Evolutionary conservation across 2,329 filamentous ascomycete species (phyloP).

Genomic region (Diplocarpon mali): DNA sequence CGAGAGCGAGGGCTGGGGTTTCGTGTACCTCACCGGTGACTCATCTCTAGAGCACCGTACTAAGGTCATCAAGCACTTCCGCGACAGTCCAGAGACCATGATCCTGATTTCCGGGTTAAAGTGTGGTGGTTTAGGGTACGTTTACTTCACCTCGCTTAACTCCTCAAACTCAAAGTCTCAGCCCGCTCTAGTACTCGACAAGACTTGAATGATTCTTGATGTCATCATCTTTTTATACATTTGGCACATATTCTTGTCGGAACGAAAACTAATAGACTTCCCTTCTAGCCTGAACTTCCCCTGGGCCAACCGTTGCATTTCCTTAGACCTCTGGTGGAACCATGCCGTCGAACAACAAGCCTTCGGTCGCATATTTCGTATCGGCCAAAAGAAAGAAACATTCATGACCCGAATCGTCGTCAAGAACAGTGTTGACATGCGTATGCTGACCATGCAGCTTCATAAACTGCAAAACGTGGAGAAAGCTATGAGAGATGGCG

Average conservation of each 20-base stretch:
- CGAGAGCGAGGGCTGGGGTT: slow-evolving; percentile 35
- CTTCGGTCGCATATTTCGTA: slow-evolving; percentile 47
- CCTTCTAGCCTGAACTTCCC: slow-evolving; percentile 41
- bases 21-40: slow-evolving; percentile 34
- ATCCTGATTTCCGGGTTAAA: slow-evolving; percentile 46
- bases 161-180: too few relatives aligned
- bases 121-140: slow-evolving; percentile 36
- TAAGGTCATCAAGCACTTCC: slow-evolving; percentile 36
- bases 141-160: slow-evolving; percentile 18
- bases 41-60: slow-evolving; percentile 34
- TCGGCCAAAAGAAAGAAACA: slow-evolving; percentile 51
- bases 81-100: slow-evolving; percentile 27
- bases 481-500: slow-evolving; percentile 19
- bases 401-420: slow-evolving; percentile 47
- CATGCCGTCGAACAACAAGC: slow-evolving; percentile 47
- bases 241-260: too few relatives aligned
- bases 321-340: slow-evolving; percentile 31
- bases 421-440: slow-evolving; percentile 44
- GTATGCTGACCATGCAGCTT: slow-evolving; percentile 43
- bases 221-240: too few relatives aligned
- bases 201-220: too few relatives aligned
- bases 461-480: slow-evolving; percentile 36
- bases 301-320: slow-evolving; percentile 36
- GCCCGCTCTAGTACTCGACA: too few relatives aligned
- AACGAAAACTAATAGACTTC: neutral